Conservation (phyloP, 306 rosid species). For the Trifolium dubium region DNA sequence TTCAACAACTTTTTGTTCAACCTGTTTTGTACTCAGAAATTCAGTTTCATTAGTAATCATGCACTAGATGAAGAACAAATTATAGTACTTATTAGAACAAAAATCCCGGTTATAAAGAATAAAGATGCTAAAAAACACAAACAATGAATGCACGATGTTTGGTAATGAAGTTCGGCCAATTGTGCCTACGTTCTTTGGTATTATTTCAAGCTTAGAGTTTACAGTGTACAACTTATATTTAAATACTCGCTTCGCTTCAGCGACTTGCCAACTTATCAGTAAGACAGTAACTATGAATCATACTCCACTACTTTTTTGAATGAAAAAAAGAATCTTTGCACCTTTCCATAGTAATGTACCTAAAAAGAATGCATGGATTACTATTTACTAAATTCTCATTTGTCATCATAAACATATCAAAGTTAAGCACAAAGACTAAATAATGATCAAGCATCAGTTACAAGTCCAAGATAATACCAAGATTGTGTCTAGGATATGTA, state of each 20-base stretch:
- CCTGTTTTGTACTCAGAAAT: conserved; percentile 48
- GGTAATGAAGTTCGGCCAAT: no score
- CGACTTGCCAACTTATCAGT: no score
- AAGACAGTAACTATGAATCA: no score
- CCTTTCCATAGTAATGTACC: background rate
- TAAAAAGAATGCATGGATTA: background rate
- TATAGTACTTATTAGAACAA: background rate
- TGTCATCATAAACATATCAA: conserved; percentile 10
- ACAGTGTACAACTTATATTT: no score
- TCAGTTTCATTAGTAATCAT: conserved; percentile 21
- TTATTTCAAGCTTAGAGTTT: no score
- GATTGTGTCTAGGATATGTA: background rate
- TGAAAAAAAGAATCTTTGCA: background rate
- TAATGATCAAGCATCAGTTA: background rate
- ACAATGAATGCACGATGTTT: no score
- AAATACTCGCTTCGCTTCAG: no score
- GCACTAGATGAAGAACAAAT: conserved; percentile 19
- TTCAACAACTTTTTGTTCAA: conserved; percentile 76
- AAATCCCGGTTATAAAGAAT: no score
- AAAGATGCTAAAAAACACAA: no score
- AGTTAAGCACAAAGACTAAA: conserved; percentile 7
- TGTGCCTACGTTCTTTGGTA: no score
- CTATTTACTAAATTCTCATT: background rate
- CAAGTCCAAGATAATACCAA: background rate
- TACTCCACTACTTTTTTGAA: no score